Percentiles rank a stretch among this genome's conserved stretches.
These are phyloP conservation scores for Corinectria fuckeliana DNA, from an alignment of 2,329 filamentous ascomycete species.

Conservation along the genomic window DNA sequence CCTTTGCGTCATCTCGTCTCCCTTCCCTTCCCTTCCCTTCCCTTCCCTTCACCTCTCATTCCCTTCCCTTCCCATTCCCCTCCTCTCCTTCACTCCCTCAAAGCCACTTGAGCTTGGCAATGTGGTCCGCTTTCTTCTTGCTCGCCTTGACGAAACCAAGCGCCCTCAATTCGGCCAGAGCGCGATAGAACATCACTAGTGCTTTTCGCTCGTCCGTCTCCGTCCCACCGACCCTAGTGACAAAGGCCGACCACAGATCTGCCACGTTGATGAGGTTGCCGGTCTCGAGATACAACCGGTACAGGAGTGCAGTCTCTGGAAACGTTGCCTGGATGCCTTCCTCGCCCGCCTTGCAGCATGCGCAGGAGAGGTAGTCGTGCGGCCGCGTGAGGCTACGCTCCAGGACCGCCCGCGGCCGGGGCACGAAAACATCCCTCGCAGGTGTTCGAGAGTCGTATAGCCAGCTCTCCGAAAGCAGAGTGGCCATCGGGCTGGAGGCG, in stretches of 20 bases:
- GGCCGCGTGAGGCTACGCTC: slow-evolving; percentile 75
- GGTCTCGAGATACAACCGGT: slow-evolving; percentile 80
- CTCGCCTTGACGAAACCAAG: slow-evolving; percentile 89
- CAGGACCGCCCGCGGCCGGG: slow-evolving; percentile 72
- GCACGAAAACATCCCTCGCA: slow-evolving; percentile 76
- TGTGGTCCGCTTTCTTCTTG: slow-evolving; percentile 89
- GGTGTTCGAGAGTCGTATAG: slow-evolving; percentile 76
- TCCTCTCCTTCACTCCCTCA: slow-evolving; percentile 32
- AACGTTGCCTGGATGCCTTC: slow-evolving; percentile 64
- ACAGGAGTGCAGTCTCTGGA: slow-evolving; percentile 75
- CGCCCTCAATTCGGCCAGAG: slow-evolving; percentile 81
- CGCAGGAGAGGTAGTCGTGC: slow-evolving; percentile 78
- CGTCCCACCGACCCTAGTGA: slow-evolving; percentile 61
- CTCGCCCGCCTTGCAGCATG: slow-evolving; percentile 64
- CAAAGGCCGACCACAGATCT: slow-evolving; percentile 81
- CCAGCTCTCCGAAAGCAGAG: slow-evolving; percentile 75
- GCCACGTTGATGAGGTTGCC: slow-evolving; percentile 79
- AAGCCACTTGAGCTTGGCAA: slow-evolving; percentile 88
- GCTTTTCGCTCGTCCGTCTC: slow-evolving; percentile 59
- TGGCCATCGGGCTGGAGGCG: slow-evolving; percentile 41
- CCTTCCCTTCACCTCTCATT: slow-evolving; percentile 12
- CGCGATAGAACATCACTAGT: slow-evolving; percentile 83
- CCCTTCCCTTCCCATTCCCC: slow-evolving; percentile 5
- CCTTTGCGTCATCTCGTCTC: not conserved
- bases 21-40: slow-evolving; percentile 9